phyloP scores from a whole-genome alignment of 306 rosid species.

The Cucumis hystrix region DNA sequence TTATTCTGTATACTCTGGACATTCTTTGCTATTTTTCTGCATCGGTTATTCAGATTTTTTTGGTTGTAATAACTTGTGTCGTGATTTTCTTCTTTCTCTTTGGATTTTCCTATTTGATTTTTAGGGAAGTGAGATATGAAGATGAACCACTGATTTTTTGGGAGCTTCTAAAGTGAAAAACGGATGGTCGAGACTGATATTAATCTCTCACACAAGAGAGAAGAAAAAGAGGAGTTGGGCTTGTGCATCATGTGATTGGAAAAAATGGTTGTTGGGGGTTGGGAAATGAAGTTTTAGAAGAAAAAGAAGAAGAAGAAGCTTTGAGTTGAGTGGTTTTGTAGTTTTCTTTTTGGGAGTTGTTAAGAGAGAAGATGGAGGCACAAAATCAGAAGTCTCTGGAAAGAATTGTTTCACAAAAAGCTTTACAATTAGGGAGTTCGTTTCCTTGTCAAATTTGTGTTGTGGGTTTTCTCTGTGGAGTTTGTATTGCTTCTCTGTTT shows the following conservation, averaged over 20 bases:
- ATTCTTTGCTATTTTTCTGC: neutral
- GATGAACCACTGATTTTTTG: constrained; percentile 15
- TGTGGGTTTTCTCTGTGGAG: constrained; percentile 76
- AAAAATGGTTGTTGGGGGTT: constrained; percentile 22
- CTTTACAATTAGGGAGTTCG: constrained; percentile 72
- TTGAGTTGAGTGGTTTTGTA: neutral
- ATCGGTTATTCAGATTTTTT: constrained; percentile 6
- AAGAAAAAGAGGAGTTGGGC: neutral
- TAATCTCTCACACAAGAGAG: neutral
- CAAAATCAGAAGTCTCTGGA: constrained; percentile 48
- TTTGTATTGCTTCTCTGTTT: constrained; percentile 62
- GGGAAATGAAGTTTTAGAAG: neutral
- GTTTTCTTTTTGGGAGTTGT: neutral
- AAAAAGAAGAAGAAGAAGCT: constrained; percentile 14
- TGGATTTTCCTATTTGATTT: neutral
- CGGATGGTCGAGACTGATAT: constrained; percentile 16
- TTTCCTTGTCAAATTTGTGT: constrained; percentile 85
- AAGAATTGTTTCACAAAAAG: constrained; percentile 70
- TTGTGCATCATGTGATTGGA: constrained; percentile 24
- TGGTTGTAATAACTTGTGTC: constrained; percentile 11
- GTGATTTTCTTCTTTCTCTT: neutral
- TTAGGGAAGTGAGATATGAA: constrained; percentile 22
- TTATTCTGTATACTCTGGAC: neutral
- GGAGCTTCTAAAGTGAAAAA: constrained; percentile 4
- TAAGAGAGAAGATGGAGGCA: constrained; percentile 30